Percentiles rank a stretch among this genome's conserved stretches.
These are phyloP conservation scores for Lizonia empirigonia DNA, from an alignment of 2,329 filamentous ascomycete species.

Conservation along the genomic window DNA sequence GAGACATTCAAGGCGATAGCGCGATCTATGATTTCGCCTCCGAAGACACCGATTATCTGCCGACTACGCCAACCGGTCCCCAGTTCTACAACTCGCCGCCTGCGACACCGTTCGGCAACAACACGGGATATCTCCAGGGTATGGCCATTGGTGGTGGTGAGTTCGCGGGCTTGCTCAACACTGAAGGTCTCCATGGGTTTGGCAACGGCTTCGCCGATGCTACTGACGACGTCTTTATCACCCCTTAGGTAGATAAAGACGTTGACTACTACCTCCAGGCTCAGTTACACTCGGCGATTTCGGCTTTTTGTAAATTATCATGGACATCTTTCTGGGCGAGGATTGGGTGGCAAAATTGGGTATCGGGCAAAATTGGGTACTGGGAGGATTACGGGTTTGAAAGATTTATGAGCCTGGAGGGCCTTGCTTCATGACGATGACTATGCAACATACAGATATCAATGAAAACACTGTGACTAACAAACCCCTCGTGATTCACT, in stretches of 20 bases:
- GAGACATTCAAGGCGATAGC: background rate
- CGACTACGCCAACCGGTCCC: background rate
- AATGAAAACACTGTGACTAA: background rate
- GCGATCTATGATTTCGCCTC: background rate
- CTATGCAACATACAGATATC: background rate
- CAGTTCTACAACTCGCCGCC: background rate
- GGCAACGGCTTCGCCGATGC: slow-evolving; percentile 28
- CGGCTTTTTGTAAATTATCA: background rate
- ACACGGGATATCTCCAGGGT: slow-evolving; percentile 3
- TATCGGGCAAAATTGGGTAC: too few relatives aligned
- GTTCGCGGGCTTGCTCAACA: background rate
- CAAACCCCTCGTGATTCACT: background rate
- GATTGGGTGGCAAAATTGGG: background rate
- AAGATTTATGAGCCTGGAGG: background rate
- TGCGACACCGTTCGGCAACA: background rate
- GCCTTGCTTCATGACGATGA: background rate
- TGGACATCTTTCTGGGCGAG: background rate
- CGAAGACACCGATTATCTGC: background rate
- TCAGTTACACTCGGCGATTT: background rate
- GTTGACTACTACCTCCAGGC: background rate
- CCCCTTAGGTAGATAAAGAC: slow-evolving; percentile 31
- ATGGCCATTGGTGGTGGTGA: background rate
- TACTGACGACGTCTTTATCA: slow-evolving; percentile 43
- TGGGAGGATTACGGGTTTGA: background rate
- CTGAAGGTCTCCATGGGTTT: background rate